Conservation (phyloP, 306 rosid species). For the Dalbergia cultrata region DNA sequence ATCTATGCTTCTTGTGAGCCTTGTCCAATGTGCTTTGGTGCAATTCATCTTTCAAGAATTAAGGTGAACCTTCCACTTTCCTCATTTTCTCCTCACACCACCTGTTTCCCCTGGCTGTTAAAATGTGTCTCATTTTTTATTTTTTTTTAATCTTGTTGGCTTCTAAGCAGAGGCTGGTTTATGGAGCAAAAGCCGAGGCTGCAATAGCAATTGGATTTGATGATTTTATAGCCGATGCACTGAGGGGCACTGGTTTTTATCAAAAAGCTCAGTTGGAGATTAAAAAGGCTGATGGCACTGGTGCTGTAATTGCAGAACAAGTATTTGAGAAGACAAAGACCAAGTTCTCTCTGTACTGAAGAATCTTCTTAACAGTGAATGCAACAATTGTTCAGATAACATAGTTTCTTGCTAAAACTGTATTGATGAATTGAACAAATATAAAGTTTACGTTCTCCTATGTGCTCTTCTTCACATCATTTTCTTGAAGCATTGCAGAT, state of each 20-base stretch:
- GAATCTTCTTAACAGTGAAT: constrained; percentile 12
- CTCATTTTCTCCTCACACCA: constrained; percentile 13
- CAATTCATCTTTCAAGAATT: constrained; percentile 86
- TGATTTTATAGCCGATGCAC: constrained; percentile 82
- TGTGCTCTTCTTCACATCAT: constrained; percentile 12
- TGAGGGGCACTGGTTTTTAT: constrained; percentile 75
- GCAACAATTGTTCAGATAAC: constrained; percentile 8
- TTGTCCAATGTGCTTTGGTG: constrained; percentile 99
- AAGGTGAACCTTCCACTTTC: constrained; percentile 57
- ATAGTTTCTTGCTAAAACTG: constrained; percentile 4
- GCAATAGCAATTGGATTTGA: constrained; percentile 90
- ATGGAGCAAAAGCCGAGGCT: constrained; percentile 91
- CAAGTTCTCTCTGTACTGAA: constrained; percentile 62
- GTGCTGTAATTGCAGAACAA: constrained; percentile 85
- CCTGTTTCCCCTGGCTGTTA: not conserved
- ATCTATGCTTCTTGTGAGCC: constrained; percentile 97
- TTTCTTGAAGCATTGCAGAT: not conserved
- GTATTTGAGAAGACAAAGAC: constrained; percentile 88
- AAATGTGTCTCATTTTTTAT: not conserved
- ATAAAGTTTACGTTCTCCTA: not conserved
- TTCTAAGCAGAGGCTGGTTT: constrained; percentile 82
- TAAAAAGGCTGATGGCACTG: constrained; percentile 85
- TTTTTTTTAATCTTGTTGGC: not conserved
- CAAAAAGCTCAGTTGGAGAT: constrained; percentile 85
- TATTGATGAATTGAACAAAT: constrained; percentile 18